A percentile compares a stretch with the other conserved stretches of the same genome.
Conservation (phyloP, 139 green algal species). For the Chlorella sp. region DNA sequence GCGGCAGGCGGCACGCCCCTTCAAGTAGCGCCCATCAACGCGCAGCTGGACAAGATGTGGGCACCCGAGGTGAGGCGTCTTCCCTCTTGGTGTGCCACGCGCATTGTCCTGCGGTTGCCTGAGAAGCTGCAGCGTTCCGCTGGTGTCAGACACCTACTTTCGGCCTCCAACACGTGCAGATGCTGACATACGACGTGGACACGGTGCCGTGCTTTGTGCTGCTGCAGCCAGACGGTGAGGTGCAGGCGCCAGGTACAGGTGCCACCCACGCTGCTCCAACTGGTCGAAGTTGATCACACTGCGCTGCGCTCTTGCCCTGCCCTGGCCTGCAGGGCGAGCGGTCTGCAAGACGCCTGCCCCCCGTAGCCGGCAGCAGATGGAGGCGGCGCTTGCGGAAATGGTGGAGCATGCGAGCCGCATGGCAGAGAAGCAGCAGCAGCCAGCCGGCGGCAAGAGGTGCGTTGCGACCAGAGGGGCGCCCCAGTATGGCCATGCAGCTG, state of each 20-base stretch:
- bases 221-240: constrained; percentile 33
- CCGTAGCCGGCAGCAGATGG: constrained; percentile 29
- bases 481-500: too few relatives aligned
- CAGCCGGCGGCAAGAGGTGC: neutral
- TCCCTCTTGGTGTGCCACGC: too few relatives aligned
- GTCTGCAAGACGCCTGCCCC: constrained; percentile 29
- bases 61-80: constrained; percentile 32
- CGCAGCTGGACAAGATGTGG: constrained; percentile 30
- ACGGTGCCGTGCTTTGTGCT: constrained; percentile 59
- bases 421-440: neutral
- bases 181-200: constrained; percentile 55
- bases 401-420: neutral
- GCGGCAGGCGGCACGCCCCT: neutral
- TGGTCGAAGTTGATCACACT: neutral
- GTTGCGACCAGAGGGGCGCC: neutral
- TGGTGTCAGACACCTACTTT: too few relatives aligned
- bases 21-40: constrained; percentile 25
- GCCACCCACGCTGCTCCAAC: neutral
- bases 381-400: constrained; percentile 11
- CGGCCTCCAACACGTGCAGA: constrained; percentile 18
- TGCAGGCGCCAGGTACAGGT: neutral
- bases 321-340: neutral
- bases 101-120: too few relatives aligned
- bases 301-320: neutral
- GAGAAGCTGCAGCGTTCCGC: too few relatives aligned